Base-by-base conservation (phyloP, 2,329 filamentous ascomycete species). In the Paraphoma chrysanthemicola region DNA sequence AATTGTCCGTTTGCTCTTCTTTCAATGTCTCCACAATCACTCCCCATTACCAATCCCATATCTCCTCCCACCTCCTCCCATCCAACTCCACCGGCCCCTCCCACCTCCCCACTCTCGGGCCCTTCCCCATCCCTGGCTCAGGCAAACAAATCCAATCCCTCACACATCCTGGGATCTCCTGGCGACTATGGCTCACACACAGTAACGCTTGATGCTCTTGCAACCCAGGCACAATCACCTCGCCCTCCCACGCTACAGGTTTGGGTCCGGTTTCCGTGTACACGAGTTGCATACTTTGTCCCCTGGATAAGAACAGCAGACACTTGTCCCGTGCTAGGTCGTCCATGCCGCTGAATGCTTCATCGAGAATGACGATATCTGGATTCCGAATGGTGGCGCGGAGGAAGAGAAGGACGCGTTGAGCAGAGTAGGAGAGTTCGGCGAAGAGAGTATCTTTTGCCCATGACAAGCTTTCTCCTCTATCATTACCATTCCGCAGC, bases 161-260 rank as follows among this genome's bases (percentile, higher is more conserved):
- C 23, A 97, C 85, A 63, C 88, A 89, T 48, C 89, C 88, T 0
- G 95, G 95, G 9, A 98, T 90, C 76, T 99, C 95, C 68, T 97
- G 93, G 60, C 88, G 88, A 58, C 94, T 84, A 78, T 99, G 95
- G 59, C 92, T 95, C 57, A 98, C 94, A 62, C 93, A 92, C n/a
- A 98, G 85, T 51, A 99, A 79, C 0, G 93, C 93, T 77, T 98
- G 94, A 18, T 86, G 76, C 0, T 87, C 80, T 1, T 83, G 82
- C 53, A 97, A 77, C 0, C 92, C 92, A 1, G 69, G 71, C 4
- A 94, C 78, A 18, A 77, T 81, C 1, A 86, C 80, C 1, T 73
- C 70, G 0, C 80, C 84, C 10, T 83, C 77, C 56, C 82, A 86
- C 11, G 84, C 79, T 2, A 71, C 57, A 14, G 68, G 67, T n/a